Base-by-base conservation (phyloP, 208 protist species). In the Acanthamoeba divionensis region DNA sequence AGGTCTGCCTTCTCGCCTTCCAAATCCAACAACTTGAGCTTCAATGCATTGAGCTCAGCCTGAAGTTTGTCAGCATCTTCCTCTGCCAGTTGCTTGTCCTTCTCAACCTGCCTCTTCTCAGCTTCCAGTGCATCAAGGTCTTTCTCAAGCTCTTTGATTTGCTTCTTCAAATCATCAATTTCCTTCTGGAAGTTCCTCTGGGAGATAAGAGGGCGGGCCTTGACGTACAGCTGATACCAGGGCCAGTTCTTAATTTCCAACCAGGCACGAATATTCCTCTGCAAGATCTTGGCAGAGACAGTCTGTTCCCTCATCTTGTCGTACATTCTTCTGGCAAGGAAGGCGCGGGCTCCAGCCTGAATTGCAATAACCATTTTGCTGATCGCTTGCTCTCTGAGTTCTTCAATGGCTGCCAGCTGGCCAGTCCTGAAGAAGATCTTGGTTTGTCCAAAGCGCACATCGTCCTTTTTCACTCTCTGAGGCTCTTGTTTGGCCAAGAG, bases 391-490 rank as follows among this genome's bases (percentile, higher is more conserved):
- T 97, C 95, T 69, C 96, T 89, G 45, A 90, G 71, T 83, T 96
- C 95, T 89, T 97, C 96, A 18, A 97, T 92, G 52, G 94, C 63
- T 41, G 95, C 95, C 18, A 97, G 80, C 47, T 93, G 65, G 85
- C 95, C 95, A 75, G 94, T 91, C 54, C 91, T 87, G 91, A 97
- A 97, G 89, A 97, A 97, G 38, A 97, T 91, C 88, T 97, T 97
- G 38, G 93, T 95, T 1, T 90, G 21, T 82, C 96, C 96, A 65
- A 97, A 92, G 73, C 93, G 89, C 73, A 92, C 96, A 48, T 93
- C 54, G 47, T 93, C 93, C 12, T 80, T 52, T n/a, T 93, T 52
- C 29, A 95, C 91, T 24, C 88, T 77, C 29, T 93, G 69, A 26
- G 65, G 60, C 8, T 91, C 87, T 15, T 93, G 87, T 10, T 85